Base-by-base conservation (phyloP, 805 yeast genomes). In the Wickerhamiella australiensis region DNA sequence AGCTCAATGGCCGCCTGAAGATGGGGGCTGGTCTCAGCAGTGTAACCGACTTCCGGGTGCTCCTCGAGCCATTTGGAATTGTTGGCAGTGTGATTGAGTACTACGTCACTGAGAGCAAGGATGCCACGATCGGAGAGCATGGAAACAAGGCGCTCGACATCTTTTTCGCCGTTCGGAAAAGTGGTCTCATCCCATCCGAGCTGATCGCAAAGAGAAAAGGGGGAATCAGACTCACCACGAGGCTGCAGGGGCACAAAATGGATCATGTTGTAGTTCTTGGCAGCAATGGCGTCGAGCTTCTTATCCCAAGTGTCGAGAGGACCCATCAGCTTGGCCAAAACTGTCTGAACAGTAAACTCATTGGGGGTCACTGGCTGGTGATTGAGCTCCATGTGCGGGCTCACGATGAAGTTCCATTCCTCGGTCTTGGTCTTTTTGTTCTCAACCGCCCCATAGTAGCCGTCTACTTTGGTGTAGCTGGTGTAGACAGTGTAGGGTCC, bases 211-310 rank as follows among this genome's bases (percentile, higher is more conserved):
- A 90, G 85, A 3, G 96, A 85, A 62, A 88, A 90, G 0, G 98
- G 98, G 5, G 96, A 88, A 63, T 88, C 76, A 1, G 95, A 84
- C 53, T 74, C 82, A 29, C 98, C 98, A 50, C 97, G 73, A 54
- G 79, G 68, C 65, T 90, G 96, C 57, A 90, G 70, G 0, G 98
- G 98, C 5, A 96, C 88, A 64, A 90, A 90, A 68, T 90, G 98
- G 41, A 92, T 71, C 96, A 90, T 85, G 65, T 92, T 92, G 69
- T 90, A 90, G 18, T 92, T 88, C 65, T 92, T 92, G 7, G 66
- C 62, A 13, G 80, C 66, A 42, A 90, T 74, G 42, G 75, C 74
- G 1, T 64, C 62, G 52, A 90, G 83, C 50, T 83, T 68, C 1
- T 66, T 62, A 50, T 77, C 76, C 97, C 97, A 90, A 1, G 63